Percentiles rank a stretch among this genome's conserved stretches.
Evolutionary conservation across 1,139 yeast genomes (phyloP).

Genomic region (Keqinozyma sinolaborantium): DNA sequence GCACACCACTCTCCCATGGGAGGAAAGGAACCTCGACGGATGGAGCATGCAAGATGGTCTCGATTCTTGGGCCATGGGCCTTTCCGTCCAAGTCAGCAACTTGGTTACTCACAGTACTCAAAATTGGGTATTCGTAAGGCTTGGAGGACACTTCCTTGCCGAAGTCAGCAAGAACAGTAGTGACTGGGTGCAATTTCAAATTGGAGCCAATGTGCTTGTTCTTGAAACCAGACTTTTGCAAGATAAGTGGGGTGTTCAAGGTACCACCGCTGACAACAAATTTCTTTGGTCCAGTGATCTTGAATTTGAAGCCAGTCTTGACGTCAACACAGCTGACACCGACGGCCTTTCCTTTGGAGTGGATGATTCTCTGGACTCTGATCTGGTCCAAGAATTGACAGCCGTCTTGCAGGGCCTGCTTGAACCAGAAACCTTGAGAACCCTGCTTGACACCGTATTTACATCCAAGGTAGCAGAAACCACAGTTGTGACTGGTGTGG

Average conservation of each 20-base stretch:
- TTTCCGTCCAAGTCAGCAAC: constrained; percentile 53
- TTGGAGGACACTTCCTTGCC: constrained; percentile 29
- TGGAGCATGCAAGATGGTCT: constrained; percentile 49
- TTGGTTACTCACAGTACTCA: constrained; percentile 51
- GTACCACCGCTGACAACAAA: constrained; percentile 50
- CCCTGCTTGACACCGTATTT: constrained; percentile 56
- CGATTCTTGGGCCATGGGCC: constrained; percentile 57
- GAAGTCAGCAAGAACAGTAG: constrained; percentile 41
- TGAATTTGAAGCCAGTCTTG: constrained; percentile 25
- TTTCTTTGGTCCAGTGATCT: constrained; percentile 44
- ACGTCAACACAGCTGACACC: constrained; percentile 39
- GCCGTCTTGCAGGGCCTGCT: constrained; percentile 49
- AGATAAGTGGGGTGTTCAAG: constrained; percentile 48
- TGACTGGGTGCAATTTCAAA: constrained; percentile 53
- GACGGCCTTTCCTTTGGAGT: constrained; percentile 39
- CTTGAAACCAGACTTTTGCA: constrained; percentile 50
- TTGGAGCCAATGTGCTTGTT: constrained; percentile 53
- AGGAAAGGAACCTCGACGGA: constrained; percentile 30
- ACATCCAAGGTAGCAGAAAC: constrained; percentile 53
- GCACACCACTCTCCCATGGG: constrained; percentile 44
- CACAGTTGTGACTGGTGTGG: constrained; percentile 46
- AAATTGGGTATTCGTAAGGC: constrained; percentile 42
- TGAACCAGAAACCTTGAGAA: constrained; percentile 49
- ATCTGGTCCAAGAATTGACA: constrained; percentile 48
- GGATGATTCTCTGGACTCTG: constrained; percentile 36